phyloP scores from a whole-genome alignment of 805 yeast genomes.

The Saccharomycopsis selenospora region DNA sequence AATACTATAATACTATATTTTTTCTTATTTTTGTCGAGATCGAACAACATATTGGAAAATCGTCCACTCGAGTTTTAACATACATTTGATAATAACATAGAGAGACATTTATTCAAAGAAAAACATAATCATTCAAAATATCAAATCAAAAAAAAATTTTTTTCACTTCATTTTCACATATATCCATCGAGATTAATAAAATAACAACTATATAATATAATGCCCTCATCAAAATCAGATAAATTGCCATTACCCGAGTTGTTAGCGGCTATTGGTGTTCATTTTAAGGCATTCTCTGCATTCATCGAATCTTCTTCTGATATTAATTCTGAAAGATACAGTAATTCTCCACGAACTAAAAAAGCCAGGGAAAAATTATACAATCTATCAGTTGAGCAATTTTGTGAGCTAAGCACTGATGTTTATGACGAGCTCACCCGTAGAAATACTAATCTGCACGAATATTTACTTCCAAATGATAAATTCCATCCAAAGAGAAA shows the following conservation, averaged over 20 bases:
- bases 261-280: conserved; percentile 13
- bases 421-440: conserved; percentile 89
- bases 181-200: no score
- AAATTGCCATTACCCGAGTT: not conserved
- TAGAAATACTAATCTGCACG: conserved; percentile 50
- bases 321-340: conserved; percentile 19
- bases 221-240: no score
- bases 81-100: no score
- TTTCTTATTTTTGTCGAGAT: no score
- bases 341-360: conserved; percentile 46
- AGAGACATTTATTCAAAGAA: no score
- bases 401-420: conserved; percentile 85
- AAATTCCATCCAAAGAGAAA: conserved; percentile 89
- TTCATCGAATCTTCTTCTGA: conserved; percentile 12
- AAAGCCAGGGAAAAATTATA: conserved; percentile 81
- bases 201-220: no score
- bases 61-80: no score
- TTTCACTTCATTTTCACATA: no score
- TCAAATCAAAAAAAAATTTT: no score
- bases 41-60: no score
- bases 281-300: conserved; percentile 14
- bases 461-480: conserved; percentile 58
- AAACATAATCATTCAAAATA: no score
- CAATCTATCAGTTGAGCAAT: conserved; percentile 75
- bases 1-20: no score